Evolutionary conservation across 78 protist species (phyloP), one percentile per base, ranked within the genome.

Genomic region (Polysphondylium violaceum): DNA sequence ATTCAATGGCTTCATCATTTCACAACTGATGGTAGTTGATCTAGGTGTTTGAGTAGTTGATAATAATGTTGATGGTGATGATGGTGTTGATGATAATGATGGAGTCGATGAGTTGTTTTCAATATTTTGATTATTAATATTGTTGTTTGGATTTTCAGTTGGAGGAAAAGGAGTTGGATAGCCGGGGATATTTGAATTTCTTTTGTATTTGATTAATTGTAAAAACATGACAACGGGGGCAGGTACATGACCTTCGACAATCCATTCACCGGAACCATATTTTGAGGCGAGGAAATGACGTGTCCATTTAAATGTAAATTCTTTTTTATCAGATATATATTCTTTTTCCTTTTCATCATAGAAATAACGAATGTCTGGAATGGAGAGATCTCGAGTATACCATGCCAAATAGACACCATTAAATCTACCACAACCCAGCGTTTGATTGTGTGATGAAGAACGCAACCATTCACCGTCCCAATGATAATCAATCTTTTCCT

Each of bases 401-500:
- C 91, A 83, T 43, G 77, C 91, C 2, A 83, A 40, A 69, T 83
- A 83, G 40, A 83, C 72, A 58, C 91, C 91, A 58, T 83, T 83
- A n/a, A 83, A 83, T 29, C 91, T 23, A 44, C 91, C 91, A 55
- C n/a, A 50, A 6, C 91, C 91, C 12, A 83, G 14, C 1, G 47
- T 38, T 8, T 21, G 19, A 38, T 21, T 31, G 23, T 51, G 59
- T 5, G 63, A 69, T 9, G 91, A 69, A 4, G 65, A 40, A 19
- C 51, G 47, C 29, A 83, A 56, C 91, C 91, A 83, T 58, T 83
- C 91, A 59, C 91, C 91, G 44, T 83, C 91, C 91, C 91, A 83
- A 41, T 69, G 79, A 69, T 83, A 83, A 11, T 83, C 91, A 17
- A 83, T 72, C n/a, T 83, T 67, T 19, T 67, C 79, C 4, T 68